Evolutionary conservation across 179 eudicot genomes (phyloP), one percentile per base, ranked within the genome.

Genomic region (Carnegiea gigantea): DNA sequence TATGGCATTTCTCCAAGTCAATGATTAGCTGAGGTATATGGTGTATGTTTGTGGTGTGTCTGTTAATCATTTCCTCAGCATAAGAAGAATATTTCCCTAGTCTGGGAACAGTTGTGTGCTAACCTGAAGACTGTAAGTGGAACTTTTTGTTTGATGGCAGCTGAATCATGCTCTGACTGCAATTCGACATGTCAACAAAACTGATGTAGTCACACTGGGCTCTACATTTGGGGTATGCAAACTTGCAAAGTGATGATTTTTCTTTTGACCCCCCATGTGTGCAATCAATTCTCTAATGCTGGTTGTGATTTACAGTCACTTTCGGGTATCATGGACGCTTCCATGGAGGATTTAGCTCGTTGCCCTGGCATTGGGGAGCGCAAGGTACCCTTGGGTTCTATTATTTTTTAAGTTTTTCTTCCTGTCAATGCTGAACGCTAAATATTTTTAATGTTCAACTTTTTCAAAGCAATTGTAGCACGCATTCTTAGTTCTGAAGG

Each of bases 311-410:
- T 83, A 65, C 89, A 95, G 98, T 93, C 98, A 67, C 93, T 95
- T 71, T 87, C 98, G 76, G 87, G 92, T 87, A 87, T 95, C 62
- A 93, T 95, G 95, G 99, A 95, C 89, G 98, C 98, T 78, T 93
- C 99, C 30, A 93, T 95, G 97, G 99, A 95, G 87, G 99, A 95
- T 90, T 89, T 93, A 80, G 97, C 97, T 48, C 95, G 93, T 76
- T 95, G 99, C 86, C 98, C 99, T 78, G 98, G 98, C 85, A 95
- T 95, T 24, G 98, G 98, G 77, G 98, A 93, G 85, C 92, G 94
- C 73, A 95, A 95, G 98, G 99, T 95, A 88, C 46, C 33, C 38
- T 44, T 30, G 7, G 44, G 46, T 33, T 59, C 23, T 15, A 9
- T 70, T 53, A 13, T 67, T 40, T 21, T 36, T 73, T 18, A 15